phyloP scores from a whole-genome alignment of 768 basidiomycete genomes.

The Vararia minispora region DNA sequence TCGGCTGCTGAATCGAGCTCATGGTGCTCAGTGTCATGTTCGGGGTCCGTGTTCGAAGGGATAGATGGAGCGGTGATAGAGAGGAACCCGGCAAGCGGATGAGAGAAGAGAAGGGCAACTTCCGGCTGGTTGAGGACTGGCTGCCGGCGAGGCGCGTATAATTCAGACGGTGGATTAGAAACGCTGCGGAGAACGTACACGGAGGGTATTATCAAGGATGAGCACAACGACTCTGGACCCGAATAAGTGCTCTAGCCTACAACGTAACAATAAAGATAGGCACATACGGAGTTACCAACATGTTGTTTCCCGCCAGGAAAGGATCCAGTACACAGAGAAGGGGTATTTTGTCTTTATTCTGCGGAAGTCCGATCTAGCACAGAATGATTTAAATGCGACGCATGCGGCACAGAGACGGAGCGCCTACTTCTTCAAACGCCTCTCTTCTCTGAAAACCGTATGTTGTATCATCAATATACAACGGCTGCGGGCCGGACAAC shows the following conservation, averaged over 20 bases:
- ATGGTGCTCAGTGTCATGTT: conserved; percentile 44
- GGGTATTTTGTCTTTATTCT: conserved; percentile 57
- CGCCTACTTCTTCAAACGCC: conserved; percentile 76
- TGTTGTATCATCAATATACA: background rate
- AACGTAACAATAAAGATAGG: background rate
- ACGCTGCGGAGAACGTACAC: conserved; percentile 29
- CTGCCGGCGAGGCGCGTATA: conserved; percentile 23
- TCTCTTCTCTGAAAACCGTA: conserved; percentile 52
- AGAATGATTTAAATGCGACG: background rate
- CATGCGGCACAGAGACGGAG: background rate
- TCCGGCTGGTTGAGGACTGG: conserved; percentile 73
- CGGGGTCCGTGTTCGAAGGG: conserved; percentile 32
- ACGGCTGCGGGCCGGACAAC: conserved; percentile 3
- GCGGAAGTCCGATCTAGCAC: conserved; percentile 70
- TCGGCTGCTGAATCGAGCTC: conserved; percentile 23
- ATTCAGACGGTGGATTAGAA: background rate
- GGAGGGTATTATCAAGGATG: conserved; percentile 66
- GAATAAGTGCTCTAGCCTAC: background rate
- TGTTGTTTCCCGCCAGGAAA: conserved; percentile 57
- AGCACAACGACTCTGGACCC: conserved; percentile 67
- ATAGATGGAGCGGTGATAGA: conserved; percentile 3
- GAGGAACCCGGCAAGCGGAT: conserved; percentile 69
- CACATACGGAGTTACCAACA: conserved; percentile 78
- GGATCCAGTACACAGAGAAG: conserved; percentile 72
- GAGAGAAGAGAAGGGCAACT: conserved; percentile 76